Conservation (phyloP, 108 stramenopile species). For the Nitzschia sp. region DNA sequence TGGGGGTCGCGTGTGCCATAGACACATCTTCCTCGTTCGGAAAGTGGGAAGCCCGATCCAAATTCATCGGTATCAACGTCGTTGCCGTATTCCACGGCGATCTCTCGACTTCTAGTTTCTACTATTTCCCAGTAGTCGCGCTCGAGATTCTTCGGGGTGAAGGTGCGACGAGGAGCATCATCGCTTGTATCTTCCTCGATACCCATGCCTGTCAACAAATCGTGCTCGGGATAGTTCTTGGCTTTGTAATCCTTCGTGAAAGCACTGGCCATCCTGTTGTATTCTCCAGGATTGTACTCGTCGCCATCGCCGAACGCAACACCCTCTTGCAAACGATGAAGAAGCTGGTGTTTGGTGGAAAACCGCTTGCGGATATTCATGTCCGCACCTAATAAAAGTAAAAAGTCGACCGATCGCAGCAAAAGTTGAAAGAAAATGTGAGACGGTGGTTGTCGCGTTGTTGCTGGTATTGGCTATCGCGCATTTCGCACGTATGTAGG, state of each 20-base stretch:
- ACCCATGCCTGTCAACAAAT: slow-evolving; percentile 21
- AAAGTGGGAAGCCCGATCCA: slow-evolving; percentile 92
- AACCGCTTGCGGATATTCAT: slow-evolving; percentile 63
- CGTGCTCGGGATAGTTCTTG: slow-evolving; percentile 55
- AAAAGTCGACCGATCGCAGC: neutral
- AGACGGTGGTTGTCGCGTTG: neutral
- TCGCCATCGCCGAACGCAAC: slow-evolving; percentile 92
- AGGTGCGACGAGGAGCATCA: slow-evolving; percentile 15
- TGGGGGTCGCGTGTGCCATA: slow-evolving; percentile 44
- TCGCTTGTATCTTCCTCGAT: slow-evolving; percentile 15
- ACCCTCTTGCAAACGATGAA: slow-evolving; percentile 88
- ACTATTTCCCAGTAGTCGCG: slow-evolving; percentile 96
- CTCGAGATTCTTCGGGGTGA: slow-evolving; percentile 78
- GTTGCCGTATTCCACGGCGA: slow-evolving; percentile 94
- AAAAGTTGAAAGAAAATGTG: slow-evolving; percentile 4
- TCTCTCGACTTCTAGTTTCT: slow-evolving; percentile 63
- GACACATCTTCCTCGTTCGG: slow-evolving; percentile 69
- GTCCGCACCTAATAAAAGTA: slow-evolving; percentile 50
- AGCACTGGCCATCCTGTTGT: slow-evolving; percentile 63
- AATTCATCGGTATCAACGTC: slow-evolving; percentile 88
- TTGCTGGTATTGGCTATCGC: no score
- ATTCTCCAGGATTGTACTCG: slow-evolving; percentile 78
- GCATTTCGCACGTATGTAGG: neutral
- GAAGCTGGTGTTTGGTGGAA: slow-evolving; percentile 81
- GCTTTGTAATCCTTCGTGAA: slow-evolving; percentile 70